Percentiles rank a stretch among this genome's conserved stretches.
Evolutionary conservation across 441 rosid species (phyloP).

Genomic region (Adansonia rubrostipa): DNA sequence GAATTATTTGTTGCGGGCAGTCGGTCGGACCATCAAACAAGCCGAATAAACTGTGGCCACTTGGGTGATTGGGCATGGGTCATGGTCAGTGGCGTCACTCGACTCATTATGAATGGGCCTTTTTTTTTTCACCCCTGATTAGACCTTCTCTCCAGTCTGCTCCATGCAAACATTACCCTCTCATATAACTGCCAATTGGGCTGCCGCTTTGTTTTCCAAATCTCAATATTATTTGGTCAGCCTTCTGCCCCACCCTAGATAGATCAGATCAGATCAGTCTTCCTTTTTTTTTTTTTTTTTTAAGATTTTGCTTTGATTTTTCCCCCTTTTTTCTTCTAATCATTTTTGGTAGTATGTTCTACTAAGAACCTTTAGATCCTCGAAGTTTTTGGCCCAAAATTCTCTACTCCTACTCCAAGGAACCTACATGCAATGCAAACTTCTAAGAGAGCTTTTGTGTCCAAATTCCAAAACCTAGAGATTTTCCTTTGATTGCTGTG

Average conservation of each 20-base stretch:
- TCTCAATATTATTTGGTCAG: not conserved
- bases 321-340: too few relatives aligned
- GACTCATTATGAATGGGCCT: not conserved
- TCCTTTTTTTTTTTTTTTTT: not conserved
- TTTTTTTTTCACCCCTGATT: not conserved
- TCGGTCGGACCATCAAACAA: not conserved
- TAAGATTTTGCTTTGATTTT: not conserved
- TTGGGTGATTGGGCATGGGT: not conserved
- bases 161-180: slow-evolving; percentile 20
- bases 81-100: not conserved
- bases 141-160: slow-evolving; percentile 22
- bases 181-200: not conserved
- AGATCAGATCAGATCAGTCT: not conserved
- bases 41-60: not conserved
- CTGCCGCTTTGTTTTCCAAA: not conserved
- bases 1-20: not conserved
- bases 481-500: too few relatives aligned
- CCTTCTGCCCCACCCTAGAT: not conserved
- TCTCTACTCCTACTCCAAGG: too few relatives aligned
- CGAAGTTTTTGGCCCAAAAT: too few relatives aligned
- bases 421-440: not conserved
- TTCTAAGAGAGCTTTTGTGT: too few relatives aligned
- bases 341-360: too few relatives aligned
- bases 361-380: too few relatives aligned
- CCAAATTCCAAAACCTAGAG: too few relatives aligned